Evolutionary conservation across 2,329 filamentous ascomycete species (phyloP).

Genomic region (Alternaria brassicicola): DNA sequence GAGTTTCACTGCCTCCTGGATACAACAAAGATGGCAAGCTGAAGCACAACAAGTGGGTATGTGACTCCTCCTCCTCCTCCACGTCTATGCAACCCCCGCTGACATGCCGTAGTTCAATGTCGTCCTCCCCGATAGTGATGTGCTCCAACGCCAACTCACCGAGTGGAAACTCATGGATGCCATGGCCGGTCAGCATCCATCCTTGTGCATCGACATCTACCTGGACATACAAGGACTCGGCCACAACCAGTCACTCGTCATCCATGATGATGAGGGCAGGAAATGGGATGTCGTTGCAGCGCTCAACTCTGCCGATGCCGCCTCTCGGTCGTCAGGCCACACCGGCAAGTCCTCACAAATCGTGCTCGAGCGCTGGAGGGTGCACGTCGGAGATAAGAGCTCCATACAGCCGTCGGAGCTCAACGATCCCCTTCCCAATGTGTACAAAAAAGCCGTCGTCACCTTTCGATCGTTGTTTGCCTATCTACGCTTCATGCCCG

Average conservation of each 20-base stretch:
- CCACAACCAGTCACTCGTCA: constrained; percentile 83
- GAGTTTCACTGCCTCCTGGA: constrained; percentile 70
- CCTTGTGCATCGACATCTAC: constrained; percentile 89
- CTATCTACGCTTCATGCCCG: constrained; percentile 79
- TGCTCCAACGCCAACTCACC: constrained; percentile 79
- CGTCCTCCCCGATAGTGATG: constrained; percentile 89
- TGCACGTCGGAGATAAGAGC: constrained; percentile 72
- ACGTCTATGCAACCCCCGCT: constrained; percentile 8
- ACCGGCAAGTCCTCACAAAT: constrained; percentile 67
- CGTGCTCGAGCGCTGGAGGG: constrained; percentile 86
- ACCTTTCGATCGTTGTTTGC: constrained; percentile 89
- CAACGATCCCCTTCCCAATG: constrained; percentile 72
- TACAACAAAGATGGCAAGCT: constrained; percentile 64
- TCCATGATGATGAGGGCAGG: constrained; percentile 87
- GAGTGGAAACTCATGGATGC: constrained; percentile 83
- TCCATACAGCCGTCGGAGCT: constrained; percentile 63
- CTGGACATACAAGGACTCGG: constrained; percentile 80
- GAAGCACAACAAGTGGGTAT: constrained; percentile 86
- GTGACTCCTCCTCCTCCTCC: constrained; percentile 39
- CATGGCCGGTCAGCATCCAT: constrained; percentile 76
- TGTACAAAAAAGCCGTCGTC: constrained; percentile 97
- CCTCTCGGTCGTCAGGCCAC: constrained; percentile 55
- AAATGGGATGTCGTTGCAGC: constrained; percentile 91
- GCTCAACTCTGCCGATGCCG: constrained; percentile 66
- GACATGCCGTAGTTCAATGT: constrained; percentile 77